These are phyloP conservation scores for Suillus tomentosus DNA, from an alignment of 768 basidiomycete species.

Conservation along the genomic window DNA sequence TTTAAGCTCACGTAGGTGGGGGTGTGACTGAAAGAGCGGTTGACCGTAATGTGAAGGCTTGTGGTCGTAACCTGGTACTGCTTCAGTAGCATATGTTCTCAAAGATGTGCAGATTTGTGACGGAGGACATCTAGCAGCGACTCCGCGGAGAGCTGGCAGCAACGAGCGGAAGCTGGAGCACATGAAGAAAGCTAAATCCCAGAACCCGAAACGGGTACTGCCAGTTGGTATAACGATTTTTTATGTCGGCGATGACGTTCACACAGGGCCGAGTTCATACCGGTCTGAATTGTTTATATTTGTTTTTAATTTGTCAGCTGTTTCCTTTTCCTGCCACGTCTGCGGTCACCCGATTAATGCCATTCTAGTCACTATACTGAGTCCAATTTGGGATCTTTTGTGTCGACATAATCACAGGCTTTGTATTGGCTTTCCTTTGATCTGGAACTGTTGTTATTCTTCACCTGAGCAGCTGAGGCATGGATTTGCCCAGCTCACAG, in stretches of 20 bases:
- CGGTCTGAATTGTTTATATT: no score
- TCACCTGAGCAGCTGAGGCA: conserved; percentile 15
- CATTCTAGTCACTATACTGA: not conserved
- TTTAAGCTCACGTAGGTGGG: conserved; percentile 64
- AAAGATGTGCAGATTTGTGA: conserved; percentile 8
- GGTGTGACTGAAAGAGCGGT: conserved; percentile 75
- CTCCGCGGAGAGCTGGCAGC: conserved; percentile 10
- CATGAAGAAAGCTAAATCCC: conserved; percentile 19
- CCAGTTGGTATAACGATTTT: no score
- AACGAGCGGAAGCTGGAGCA: conserved; percentile 23
- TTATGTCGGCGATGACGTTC: no score
- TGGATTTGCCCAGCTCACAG: conserved; percentile 24
- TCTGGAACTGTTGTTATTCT: conserved; percentile 2
- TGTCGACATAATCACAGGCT: conserved; percentile 3
- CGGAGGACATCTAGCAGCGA: conserved; percentile 2
- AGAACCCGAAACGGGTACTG: no score
- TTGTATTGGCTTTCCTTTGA: conserved; percentile 6
- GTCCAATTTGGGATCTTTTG: conserved; percentile 3
- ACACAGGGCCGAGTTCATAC: no score
- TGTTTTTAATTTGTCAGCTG: not conserved
- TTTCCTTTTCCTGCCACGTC: no score
- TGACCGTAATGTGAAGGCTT: conserved; percentile 85
- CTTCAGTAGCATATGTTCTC: conserved; percentile 38
- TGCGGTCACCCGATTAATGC: not conserved
- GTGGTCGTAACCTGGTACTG: conserved; percentile 23